Base-by-base conservation (phyloP, 1,284 basidiomycete species). In the Exobasidium rhododendri region DNA sequence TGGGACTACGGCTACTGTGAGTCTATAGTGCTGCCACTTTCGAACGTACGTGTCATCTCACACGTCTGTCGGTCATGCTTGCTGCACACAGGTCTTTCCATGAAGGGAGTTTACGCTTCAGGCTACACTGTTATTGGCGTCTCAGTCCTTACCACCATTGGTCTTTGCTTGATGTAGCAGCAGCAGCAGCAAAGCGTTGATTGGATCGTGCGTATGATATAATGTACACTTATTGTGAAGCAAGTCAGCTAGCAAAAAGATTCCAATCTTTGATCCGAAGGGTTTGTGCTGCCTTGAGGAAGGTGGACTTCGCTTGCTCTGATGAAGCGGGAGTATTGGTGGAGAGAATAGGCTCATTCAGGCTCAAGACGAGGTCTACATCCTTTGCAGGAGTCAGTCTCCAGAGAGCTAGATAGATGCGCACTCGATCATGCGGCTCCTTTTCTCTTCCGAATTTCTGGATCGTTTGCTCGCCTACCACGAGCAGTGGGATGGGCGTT, bases 1-100 rank as follows among this genome's bases (percentile, higher is more conserved):
- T 98, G 96, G 94, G 94, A 98, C 81, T 82, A 85, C 77, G 89
- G 89, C 62, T 90, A 89, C 84, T 88, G 94, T 96, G 74, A 80
- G 93, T 40, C 45, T 49, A 7, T 24, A 31, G 35, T 40, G 17
- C 17, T 40, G 43, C 43, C 14, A 14, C 43, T 14, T n/a, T 14
- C 14, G n/a, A 44, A 44, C 14, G 14, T 44, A 46, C 2, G 14
- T n/a, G 22, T 40, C 14, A 30, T 62, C 30, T 63, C n/a, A 31
- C 29, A 13, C 20, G 2, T 31, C 63, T 59, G n/a, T n/a, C n/a
- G n/a, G n/a, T n/a, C n/a, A n/a, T n/a, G 17, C 35, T 40, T 40
- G 7, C 35, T 40, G 35, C 35, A n/a, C n/a, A n/a, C n/a, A 40
- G 73, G 61, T 11, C 55, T 75, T 11, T 66, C 69, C 24, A 62